Evolutionary conservation across 352 stramenopile species (phyloP).

Genomic region (Pythium plurisporium): DNA sequence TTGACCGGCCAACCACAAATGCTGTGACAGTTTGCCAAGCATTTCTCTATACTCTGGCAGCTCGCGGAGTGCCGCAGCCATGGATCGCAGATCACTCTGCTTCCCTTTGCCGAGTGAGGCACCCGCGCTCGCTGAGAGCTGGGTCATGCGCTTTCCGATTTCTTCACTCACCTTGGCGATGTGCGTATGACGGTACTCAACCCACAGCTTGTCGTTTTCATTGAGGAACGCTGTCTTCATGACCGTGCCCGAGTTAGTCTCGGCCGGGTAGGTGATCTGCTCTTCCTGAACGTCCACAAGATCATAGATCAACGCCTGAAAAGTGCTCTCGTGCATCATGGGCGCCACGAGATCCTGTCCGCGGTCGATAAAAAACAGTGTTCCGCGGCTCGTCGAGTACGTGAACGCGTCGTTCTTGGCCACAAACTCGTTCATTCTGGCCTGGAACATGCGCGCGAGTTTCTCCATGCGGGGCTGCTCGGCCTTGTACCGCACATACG

Average conservation of each 20-base stretch:
- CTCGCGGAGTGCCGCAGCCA: slow-evolving; percentile 90
- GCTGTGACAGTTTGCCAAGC: slow-evolving; percentile 92
- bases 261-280: slow-evolving; percentile 89
- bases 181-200: slow-evolving; percentile 95
- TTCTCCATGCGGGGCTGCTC: slow-evolving; percentile 78
- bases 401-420: slow-evolving; percentile 87
- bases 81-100: slow-evolving; percentile 86
- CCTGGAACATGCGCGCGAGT: slow-evolving; percentile 91
- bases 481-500: slow-evolving; percentile 91
- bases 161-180: slow-evolving; percentile 89
- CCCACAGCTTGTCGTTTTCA: slow-evolving; percentile 96
- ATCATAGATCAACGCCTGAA: slow-evolving; percentile 97
- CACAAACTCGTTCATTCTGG: slow-evolving; percentile 96
- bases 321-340: slow-evolving; percentile 97
- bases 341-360: slow-evolving; percentile 92
- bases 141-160: slow-evolving; percentile 72
- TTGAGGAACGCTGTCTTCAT: slow-evolving; percentile 93
- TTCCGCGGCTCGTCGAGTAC: slow-evolving; percentile 87
- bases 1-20: slow-evolving; percentile 92
- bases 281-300: slow-evolving; percentile 93
- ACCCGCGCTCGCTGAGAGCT: slow-evolving; percentile 71
- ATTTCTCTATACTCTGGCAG: slow-evolving; percentile 95
- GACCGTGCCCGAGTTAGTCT: slow-evolving; percentile 72
- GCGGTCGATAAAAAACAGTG: slow-evolving; percentile 94
- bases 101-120: slow-evolving; percentile 73